Evolutionary conservation across 192 early-diverging fungal species (phyloP), one percentile per base, ranked within the genome.

Genomic region (Gonapodya sp.): DNA sequence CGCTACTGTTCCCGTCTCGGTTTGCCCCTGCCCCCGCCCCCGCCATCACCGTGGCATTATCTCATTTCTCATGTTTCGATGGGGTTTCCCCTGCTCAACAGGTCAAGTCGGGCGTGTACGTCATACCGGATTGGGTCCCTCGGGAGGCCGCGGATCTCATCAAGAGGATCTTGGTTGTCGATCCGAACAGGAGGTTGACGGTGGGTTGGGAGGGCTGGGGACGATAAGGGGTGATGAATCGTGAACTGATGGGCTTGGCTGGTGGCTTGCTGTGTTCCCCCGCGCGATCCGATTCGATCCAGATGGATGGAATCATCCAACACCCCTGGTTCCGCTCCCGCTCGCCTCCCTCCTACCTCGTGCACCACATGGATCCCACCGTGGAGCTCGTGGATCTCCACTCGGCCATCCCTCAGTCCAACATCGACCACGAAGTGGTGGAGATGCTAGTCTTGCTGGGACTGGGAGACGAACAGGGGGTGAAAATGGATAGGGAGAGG

Each of bases 311-410:
- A 1, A 85, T 93, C 74, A 85, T 91, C 36, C 16, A 78, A 35
- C 92, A 93, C 81, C 86, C 90, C 2, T 93, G 89, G 88, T 93
- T 93, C 73, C 83, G 82, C 0, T 87, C 86, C 30, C 33, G 46
- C 30, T 18, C 78, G 36, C 85, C 84, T 8, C 46, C 34, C 35
- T 72, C 46, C 46, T 64, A 64, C 46, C 46, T 64, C 46, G 8
- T 24, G 8, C 46, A 64, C 81, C 79, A 80, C 18, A 34, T 81
- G 34, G 37, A 16, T 80, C 35, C 35, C 80, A 80, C 34, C 16
- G 1, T 36, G 8, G 31, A 36, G 31, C 74, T 36, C 35, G 80
- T 35, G 78, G 31, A 81, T 31, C 18, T 35, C 33, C 78, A 35
- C 32, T 0, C 31, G 35, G 33, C 80, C 80, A 46, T 35, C 72